phyloP scores from a whole-genome alignment of 2,329 filamentous ascomycete genomes.

The Penicillium palitans region DNA sequence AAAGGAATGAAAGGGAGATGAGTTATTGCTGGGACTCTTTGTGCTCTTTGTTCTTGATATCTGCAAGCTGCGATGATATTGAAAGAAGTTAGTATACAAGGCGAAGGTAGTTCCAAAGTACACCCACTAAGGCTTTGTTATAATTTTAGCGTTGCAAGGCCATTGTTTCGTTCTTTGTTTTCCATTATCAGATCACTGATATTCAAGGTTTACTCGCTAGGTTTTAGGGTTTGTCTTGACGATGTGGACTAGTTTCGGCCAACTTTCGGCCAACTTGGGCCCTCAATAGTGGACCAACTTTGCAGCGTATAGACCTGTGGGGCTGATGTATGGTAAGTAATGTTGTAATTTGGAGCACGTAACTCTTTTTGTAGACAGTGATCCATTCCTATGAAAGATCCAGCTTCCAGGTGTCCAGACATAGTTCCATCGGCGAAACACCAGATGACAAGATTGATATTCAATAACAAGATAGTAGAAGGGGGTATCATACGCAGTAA shows the following conservation, averaged over 20 bases:
- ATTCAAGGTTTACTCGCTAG: background rate
- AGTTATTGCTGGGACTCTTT: background rate
- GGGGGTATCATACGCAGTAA: constrained; percentile 6
- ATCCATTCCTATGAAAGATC: background rate
- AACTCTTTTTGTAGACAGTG: background rate
- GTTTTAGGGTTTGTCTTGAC: background rate
- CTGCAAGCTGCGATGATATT: background rate
- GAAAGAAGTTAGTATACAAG: background rate
- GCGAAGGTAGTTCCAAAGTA: background rate
- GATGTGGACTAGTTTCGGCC: background rate
- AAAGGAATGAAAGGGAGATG: background rate
- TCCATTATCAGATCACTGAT: background rate
- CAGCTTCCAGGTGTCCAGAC: background rate
- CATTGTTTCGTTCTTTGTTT: background rate
- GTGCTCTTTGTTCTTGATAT: background rate
- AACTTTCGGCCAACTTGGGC: background rate
- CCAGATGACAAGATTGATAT: background rate
- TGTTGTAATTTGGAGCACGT: background rate
- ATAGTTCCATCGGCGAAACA: background rate
- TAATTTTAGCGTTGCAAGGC: background rate
- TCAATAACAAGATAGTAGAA: background rate
- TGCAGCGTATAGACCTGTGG: background rate
- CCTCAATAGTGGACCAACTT: too few relatives aligned
- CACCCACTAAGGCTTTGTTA: background rate
- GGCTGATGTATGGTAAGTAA: background rate